Percentiles rank a stretch among this genome's conserved stretches.
Conservation (phyloP, 148 eudicot genomes). For the Pharnaceum exiguum region DNA sequence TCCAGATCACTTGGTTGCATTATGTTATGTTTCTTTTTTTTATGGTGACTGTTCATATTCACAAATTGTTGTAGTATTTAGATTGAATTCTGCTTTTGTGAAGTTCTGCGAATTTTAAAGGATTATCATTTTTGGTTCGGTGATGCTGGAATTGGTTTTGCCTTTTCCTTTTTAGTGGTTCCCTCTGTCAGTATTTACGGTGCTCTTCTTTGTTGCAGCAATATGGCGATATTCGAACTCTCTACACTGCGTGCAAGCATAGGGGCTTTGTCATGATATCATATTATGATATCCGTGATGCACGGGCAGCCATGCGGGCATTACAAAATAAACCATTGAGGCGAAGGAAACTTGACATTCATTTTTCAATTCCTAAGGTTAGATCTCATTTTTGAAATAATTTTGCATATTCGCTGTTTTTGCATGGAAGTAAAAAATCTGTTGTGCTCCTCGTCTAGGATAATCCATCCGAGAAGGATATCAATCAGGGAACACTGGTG, state of each 20-base stretch:
- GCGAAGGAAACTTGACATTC: conserved; percentile 89
- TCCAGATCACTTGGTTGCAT: neutral
- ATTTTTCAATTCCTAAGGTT: conserved; percentile 97
- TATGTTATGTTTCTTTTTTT: neutral
- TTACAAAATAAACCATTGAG: conserved; percentile 81
- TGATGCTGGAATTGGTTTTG: neutral
- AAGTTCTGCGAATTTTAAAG: neutral
- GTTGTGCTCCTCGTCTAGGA: conserved; percentile 31
- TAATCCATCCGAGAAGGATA: conserved; percentile 91
- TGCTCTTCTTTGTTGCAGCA: conserved; percentile 41
- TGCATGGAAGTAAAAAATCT: neutral
- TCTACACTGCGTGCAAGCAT: conserved; percentile 90
- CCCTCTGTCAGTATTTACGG: neutral
- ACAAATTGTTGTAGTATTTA: neutral
- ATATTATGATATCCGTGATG: conserved; percentile 91
- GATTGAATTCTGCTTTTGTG: neutral
- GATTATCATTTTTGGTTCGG: neutral
- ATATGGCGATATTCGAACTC: conserved; percentile 88
- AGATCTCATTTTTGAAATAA: neutral
- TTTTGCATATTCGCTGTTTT: conserved; percentile 1
- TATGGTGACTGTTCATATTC: neutral
- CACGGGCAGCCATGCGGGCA: conserved; percentile 80
- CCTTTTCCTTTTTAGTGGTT: neutral
- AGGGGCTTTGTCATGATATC: conserved; percentile 99
- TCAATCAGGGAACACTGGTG: conserved; percentile 91